Evolutionary conservation across 2,329 filamentous ascomycete species (phyloP).

Genomic region (Aspergillus neotritici): DNA sequence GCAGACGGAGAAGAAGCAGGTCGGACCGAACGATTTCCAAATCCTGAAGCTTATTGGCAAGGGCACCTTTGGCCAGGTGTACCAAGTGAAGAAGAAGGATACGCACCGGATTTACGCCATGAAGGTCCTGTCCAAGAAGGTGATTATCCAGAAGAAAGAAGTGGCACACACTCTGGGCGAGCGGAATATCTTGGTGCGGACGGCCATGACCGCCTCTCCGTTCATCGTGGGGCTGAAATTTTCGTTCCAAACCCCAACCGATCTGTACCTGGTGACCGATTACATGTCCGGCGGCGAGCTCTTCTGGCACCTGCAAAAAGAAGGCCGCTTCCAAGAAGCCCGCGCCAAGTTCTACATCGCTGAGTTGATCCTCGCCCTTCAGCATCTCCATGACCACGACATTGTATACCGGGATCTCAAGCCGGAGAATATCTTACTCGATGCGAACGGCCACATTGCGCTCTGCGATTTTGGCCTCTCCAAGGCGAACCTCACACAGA

Average conservation of each 20-base stretch:
- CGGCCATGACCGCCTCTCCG: conserved; percentile 88
- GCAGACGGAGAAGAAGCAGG: conserved; percentile 80
- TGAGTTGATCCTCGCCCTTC: conserved; percentile 88
- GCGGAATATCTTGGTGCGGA: conserved; percentile 93
- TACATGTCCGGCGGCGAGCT: conserved; percentile 99
- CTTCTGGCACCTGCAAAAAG: conserved; percentile 98
- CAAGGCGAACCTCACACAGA: conserved; percentile 94
- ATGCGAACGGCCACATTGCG: conserved; percentile 96
- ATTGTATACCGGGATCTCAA: conserved; percentile 98
- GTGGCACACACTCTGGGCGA: conserved; percentile 96
- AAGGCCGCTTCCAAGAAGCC: conserved; percentile 89
- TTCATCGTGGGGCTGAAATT: conserved; percentile 99
- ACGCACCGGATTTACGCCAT: conserved; percentile 95
- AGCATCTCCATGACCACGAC: conserved; percentile 92
- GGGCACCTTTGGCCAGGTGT: conserved; percentile 96
- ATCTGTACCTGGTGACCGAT: conserved; percentile 96
- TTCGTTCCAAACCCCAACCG: conserved; percentile 94
- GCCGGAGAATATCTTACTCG: conserved; percentile 93
- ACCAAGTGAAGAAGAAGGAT: conserved; percentile 96
- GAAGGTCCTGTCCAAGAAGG: conserved; percentile 99
- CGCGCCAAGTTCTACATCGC: conserved; percentile 98
- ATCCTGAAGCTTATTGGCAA: conserved; percentile 96
- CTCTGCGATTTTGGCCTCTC: conserved; percentile 96
- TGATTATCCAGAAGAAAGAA: conserved; percentile 99
- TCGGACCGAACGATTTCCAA: conserved; percentile 91